A percentile compares a stretch with the other conserved stretches of the same genome.
Conservation (phyloP, 768 basidiomycete species). For the Tulasnella sp. region DNA sequence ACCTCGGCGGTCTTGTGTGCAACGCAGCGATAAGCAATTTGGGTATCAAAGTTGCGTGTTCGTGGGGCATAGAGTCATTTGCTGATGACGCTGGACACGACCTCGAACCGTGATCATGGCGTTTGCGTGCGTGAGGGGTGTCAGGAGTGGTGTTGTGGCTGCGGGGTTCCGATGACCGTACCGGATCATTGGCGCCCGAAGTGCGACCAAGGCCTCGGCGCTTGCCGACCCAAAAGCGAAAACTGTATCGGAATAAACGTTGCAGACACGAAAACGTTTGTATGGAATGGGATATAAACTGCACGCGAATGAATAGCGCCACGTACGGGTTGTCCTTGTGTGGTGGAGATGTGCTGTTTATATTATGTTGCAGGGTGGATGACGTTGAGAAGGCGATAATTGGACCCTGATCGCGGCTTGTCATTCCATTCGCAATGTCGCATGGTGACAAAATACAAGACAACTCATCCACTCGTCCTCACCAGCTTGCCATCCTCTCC, state of each 20-base stretch:
- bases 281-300: neutral
- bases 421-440: slow-evolving; percentile 8
- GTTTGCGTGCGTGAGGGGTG: neutral
- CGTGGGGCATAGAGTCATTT: neutral
- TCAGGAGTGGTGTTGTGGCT: neutral
- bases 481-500: neutral
- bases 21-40: neutral
- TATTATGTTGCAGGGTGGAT: slow-evolving; percentile 10
- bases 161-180: slow-evolving; percentile 10
- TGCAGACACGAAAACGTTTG: neutral
- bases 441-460: neutral
- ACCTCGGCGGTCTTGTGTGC: neutral
- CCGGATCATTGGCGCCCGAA: slow-evolving; percentile 5
- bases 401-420: slow-evolving; percentile 21
- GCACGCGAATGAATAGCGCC: too few relatives aligned
- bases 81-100: neutral
- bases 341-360: neutral
- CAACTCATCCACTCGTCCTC: too few relatives aligned
- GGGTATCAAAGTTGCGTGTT: neutral
- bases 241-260: neutral
- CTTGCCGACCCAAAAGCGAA: neutral
- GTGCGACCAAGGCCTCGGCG: slow-evolving; percentile 6
- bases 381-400: slow-evolving; percentile 14
- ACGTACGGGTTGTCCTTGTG: neutral
- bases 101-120: neutral